phyloP scores from a whole-genome alignment of 2,329 filamentous ascomycete species.

The Chaetomiaceae sp. region DNA sequence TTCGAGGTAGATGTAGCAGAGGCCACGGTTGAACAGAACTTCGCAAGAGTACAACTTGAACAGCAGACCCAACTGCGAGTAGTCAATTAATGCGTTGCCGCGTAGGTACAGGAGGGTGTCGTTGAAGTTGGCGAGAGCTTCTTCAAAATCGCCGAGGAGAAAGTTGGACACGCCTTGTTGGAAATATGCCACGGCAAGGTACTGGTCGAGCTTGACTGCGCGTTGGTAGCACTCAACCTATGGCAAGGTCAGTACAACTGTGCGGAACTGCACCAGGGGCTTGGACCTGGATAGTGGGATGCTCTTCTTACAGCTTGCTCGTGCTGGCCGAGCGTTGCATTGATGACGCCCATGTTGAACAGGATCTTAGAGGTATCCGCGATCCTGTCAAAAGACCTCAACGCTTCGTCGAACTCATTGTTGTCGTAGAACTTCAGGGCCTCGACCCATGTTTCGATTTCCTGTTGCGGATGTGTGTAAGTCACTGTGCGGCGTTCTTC shows the following conservation, averaged over 20 bases:
- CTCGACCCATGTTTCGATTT: conserved; percentile 98
- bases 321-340: conserved; percentile 93
- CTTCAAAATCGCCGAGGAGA: conserved; percentile 92
- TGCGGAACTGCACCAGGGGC: neutral
- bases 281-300: conserved; percentile 19
- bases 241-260: neutral
- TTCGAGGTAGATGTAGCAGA: conserved; percentile 96
- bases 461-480: conserved; percentile 47
- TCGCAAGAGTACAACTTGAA: conserved; percentile 98
- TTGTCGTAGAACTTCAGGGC: conserved; percentile 91
- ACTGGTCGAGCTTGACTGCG: conserved; percentile 85
- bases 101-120: conserved; percentile 91
- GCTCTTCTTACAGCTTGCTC: conserved; percentile 73
- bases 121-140: conserved; percentile 97
- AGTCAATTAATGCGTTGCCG: conserved; percentile 96
- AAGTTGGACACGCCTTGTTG: conserved; percentile 99
- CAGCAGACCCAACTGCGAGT: conserved; percentile 88
- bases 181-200: conserved; percentile 96
- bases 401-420: conserved; percentile 90
- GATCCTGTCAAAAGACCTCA: conserved; percentile 79
- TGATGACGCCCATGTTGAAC: conserved; percentile 97
- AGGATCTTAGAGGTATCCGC: conserved; percentile 95
- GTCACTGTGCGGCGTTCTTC: neutral
- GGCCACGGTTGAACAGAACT: conserved; percentile 91
- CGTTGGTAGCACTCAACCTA: conserved; percentile 94